Evolutionary conservation across 805 yeast genomes (phyloP).

Genomic region (Millerago galiae): DNA sequence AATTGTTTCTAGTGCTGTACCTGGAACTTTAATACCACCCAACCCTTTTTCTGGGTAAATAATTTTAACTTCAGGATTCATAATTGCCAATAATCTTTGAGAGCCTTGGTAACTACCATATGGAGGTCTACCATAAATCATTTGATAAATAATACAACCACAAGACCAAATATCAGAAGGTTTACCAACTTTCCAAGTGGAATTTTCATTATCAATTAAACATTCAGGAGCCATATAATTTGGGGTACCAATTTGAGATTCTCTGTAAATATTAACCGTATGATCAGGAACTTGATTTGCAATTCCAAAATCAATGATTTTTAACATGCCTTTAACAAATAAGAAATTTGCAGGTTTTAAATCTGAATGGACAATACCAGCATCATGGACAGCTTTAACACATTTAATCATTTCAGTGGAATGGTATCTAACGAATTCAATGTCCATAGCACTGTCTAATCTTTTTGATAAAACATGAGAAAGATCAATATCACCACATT

Average conservation of each 20-base stretch:
- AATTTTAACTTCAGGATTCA: constrained; percentile 74
- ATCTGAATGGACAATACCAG: constrained; percentile 82
- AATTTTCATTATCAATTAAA: constrained; percentile 45
- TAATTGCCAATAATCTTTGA: constrained; percentile 75
- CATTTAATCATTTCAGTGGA: constrained; percentile 74
- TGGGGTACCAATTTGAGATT: constrained; percentile 90
- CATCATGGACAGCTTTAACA: constrained; percentile 79
- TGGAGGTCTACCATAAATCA: constrained; percentile 92
- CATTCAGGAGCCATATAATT: constrained; percentile 99
- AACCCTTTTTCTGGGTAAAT: constrained; percentile 56
- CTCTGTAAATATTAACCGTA: constrained; percentile 84
- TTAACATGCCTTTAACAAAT: constrained; percentile 75
- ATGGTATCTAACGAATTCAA: constrained; percentile 74
- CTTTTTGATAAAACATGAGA: constrained; percentile 71
- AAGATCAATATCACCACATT: constrained; percentile 88
- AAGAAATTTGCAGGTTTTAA: constrained; percentile 68
- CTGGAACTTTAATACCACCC: constrained; percentile 60
- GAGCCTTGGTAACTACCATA: constrained; percentile 74
- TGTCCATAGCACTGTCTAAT: constrained; percentile 45
- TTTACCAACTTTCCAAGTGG: constrained; percentile 72
- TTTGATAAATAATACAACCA: constrained; percentile 92
- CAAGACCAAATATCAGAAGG: constrained; percentile 98
- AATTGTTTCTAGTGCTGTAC: constrained; percentile 63
- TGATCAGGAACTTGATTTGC: constrained; percentile 93
- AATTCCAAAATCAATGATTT: constrained; percentile 91